Evolutionary conservation across 768 basidiomycete species (phyloP).

Genomic region (Suillus discolor): DNA sequence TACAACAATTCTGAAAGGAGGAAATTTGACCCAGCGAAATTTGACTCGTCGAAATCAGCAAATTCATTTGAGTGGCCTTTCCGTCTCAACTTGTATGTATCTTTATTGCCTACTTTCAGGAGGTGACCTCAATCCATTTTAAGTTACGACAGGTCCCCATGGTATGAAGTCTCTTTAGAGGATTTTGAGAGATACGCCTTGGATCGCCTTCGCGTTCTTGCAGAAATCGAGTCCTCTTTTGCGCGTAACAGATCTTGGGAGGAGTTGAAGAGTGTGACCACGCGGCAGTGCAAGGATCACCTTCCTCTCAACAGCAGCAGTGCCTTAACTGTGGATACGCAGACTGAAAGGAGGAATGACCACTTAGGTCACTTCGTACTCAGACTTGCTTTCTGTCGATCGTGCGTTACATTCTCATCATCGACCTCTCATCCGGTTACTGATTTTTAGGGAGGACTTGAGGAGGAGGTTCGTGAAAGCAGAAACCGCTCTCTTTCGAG

Average conservation of each 20-base stretch:
- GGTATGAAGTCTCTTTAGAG: slow-evolving; percentile 89
- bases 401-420: slow-evolving; percentile 57
- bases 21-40: slow-evolving; percentile 2
- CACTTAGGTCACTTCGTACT: slow-evolving; percentile 93
- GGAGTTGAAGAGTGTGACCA: slow-evolving; percentile 69
- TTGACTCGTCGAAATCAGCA: neutral
- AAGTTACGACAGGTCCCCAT: slow-evolving; percentile 87
- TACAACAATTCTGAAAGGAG: slow-evolving; percentile 21
- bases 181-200: slow-evolving; percentile 94
- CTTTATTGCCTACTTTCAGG: slow-evolving; percentile 6
- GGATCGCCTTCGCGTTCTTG: slow-evolving; percentile 82
- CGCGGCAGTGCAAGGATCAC: slow-evolving; percentile 69
- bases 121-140: slow-evolving; percentile 13
- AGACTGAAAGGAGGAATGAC: slow-evolving; percentile 76
- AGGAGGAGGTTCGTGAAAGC: slow-evolving; percentile 87
- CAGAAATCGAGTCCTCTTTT: slow-evolving; percentile 88
- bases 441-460: slow-evolving; percentile 75
- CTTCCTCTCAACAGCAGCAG: slow-evolving; percentile 67
- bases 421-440: neutral
- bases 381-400: slow-evolving; percentile 92
- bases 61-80: slow-evolving; percentile 49
- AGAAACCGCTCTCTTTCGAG: slow-evolving; percentile 80
- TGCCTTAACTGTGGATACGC: slow-evolving; percentile 47
- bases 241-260: slow-evolving; percentile 83
- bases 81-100: slow-evolving; percentile 77